A percentile compares a stretch with the other conserved stretches of the same genome.
Conservation (phyloP, 805 yeast species). For the Starmera caribaea region DNA sequence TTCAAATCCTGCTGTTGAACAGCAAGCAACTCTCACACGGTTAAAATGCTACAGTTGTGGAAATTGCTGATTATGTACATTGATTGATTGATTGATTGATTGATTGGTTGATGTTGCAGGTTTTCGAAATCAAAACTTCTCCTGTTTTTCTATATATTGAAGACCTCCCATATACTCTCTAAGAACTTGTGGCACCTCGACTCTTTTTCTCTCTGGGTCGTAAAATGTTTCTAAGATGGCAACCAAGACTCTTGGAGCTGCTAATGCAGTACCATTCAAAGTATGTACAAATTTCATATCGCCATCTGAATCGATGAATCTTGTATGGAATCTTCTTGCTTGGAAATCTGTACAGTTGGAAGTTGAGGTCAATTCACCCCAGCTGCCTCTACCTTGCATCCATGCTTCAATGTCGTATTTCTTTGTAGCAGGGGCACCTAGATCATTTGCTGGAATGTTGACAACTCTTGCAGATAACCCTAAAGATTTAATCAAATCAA, state of each 20-base stretch:
- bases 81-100: no score
- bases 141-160: conserved; percentile 9
- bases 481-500: conserved; percentile 47
- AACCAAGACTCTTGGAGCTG: conserved; percentile 82
- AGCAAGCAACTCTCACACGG: no score
- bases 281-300: conserved; percentile 57
- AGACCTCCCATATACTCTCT: conserved; percentile 64
- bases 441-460: conserved; percentile 82
- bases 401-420: conserved; percentile 94
- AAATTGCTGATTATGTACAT: no score
- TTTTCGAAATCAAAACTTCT: not conserved
- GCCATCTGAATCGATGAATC: conserved; percentile 29
- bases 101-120: no score
- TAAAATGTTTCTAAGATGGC: conserved; percentile 87
- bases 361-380: conserved; percentile 90
- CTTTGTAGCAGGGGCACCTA: conserved; percentile 88
- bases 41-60: no score
- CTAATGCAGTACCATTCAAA: conserved; percentile 91
- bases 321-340: conserved; percentile 70
- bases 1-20: no score
- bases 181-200: conserved; percentile 60
- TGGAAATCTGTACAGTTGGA: conserved; percentile 93
- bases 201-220: conserved; percentile 41
- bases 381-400: conserved; percentile 93
- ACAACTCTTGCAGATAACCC: conserved; percentile 77